Base-by-base conservation (phyloP, 768 basidiomycete genomes). In the Multifurca ochricompacta region DNA sequence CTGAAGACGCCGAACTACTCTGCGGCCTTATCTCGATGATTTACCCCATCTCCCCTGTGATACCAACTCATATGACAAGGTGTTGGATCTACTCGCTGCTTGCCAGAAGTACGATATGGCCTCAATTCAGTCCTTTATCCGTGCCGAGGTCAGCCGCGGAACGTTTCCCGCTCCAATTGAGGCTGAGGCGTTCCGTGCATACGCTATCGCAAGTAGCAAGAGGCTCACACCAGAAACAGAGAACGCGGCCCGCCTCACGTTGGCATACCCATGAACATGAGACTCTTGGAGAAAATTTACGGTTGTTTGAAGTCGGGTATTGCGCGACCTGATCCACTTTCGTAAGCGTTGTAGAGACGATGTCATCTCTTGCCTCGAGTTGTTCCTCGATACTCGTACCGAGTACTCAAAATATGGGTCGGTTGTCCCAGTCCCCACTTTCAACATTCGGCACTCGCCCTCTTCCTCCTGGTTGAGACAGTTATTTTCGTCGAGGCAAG, bases 61-160 rank as follows among this genome's bases (percentile, higher is more conserved):
- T 31, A 14, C 28, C 7, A 9, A 6, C 13, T 50, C 48, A 1
- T 5, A 23, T 11, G 19, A 45, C 8, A 31, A 52, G 11, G 27
- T 16, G 28, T 4, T 45, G 25, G 35, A 8, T 14, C 45, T 61
- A 18, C 42, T 63, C 7, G 56, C 53, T 2, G 56, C 62, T 2
- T 56, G 59, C 2, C 31, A 42, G 23, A 68, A 68, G 48, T 67
- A 66, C 49, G 48, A 64, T 7, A 62, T 67, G 57, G 25, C 9
- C 19, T 23, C 30, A 35, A 34, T 55, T 31, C 27, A 27, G 14
- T 34, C 27, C 19, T n/a, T 13, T 9, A 56, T 52, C 23, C 41
- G 48, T 9, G 42, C 31, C 16, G 31, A 47, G 19, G 18, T 48
- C 21, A 14, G 35, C 36, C 18, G 23, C 42, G 34, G 13, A 14